Evolutionary conservation across 768 basidiomycete genomes (phyloP).

Genomic region (Suillus cothurnatus): DNA sequence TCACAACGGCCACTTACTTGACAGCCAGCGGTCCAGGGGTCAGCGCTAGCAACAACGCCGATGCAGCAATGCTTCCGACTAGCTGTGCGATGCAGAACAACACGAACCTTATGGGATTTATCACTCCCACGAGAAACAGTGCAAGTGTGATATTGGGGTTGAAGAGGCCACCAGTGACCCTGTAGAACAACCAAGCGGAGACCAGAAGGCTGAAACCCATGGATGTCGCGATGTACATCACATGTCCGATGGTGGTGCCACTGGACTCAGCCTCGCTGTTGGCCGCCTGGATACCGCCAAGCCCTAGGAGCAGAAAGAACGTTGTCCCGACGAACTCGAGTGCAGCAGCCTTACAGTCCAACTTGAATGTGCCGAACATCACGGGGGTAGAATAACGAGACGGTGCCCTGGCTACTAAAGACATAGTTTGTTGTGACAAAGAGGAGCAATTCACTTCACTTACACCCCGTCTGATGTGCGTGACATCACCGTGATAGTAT

Average conservation of each 20-base stretch:
- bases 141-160: constrained; percentile 66
- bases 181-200: constrained; percentile 69
- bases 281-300: constrained; percentile 65
- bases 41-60: constrained; percentile 54
- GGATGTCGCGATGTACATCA: constrained; percentile 57
- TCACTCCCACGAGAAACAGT: constrained; percentile 55
- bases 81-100: constrained; percentile 66
- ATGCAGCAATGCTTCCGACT: constrained; percentile 58
- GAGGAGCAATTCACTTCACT: not conserved
- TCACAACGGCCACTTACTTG: constrained; percentile 43
- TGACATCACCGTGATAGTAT: not conserved
- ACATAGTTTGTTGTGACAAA: not conserved
- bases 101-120: constrained; percentile 57
- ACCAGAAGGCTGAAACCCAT: constrained; percentile 66
- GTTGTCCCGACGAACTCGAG: constrained; percentile 63
- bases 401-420: constrained; percentile 1
- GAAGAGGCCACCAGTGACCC: constrained; percentile 64
- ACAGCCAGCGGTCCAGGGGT: constrained; percentile 57
- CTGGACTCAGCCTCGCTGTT: constrained; percentile 36
- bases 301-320: constrained; percentile 64
- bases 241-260: constrained; percentile 40
- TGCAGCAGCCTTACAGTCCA: constrained; percentile 51
- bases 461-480: not conserved
- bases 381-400: constrained; percentile 9
- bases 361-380: constrained; percentile 31